Conservation (phyloP, 2,329 filamentous ascomycete species). For the Podosphaera leucotricha region DNA sequence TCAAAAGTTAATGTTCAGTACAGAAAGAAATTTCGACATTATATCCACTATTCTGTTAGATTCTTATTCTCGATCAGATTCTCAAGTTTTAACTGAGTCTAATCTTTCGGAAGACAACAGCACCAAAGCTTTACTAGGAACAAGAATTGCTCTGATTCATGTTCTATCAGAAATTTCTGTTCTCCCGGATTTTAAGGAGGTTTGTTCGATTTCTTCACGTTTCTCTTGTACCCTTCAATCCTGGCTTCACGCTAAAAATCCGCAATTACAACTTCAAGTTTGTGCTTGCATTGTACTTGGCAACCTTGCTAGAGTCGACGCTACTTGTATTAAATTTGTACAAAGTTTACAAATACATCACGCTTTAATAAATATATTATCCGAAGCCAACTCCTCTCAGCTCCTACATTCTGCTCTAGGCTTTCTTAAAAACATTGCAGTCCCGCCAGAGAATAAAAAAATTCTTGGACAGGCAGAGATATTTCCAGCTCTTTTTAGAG, state of each 20-base stretch:
- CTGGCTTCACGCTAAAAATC: slow-evolving; percentile 21
- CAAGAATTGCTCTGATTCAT: slow-evolving; percentile 27
- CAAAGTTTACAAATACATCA: slow-evolving; percentile 20
- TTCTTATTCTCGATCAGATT: slow-evolving; percentile 22
- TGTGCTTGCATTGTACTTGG: slow-evolving; percentile 37
- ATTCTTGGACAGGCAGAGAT: slow-evolving; percentile 23
- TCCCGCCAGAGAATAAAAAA: slow-evolving; percentile 30
- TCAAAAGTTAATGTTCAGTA: slow-evolving; percentile 23
- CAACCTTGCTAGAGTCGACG: slow-evolving; percentile 36
- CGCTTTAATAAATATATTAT: slow-evolving; percentile 23
- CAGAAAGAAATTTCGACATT: slow-evolving; percentile 14
- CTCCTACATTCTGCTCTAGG: slow-evolving; percentile 32
- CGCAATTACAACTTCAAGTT: slow-evolving; percentile 23
- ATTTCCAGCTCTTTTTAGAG: slow-evolving; percentile 26
- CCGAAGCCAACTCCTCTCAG: slow-evolving; percentile 22
- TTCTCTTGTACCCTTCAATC: slow-evolving; percentile 21
- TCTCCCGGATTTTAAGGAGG: slow-evolving; percentile 22
- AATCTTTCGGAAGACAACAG: slow-evolving; percentile 17
- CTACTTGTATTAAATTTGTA: slow-evolving; percentile 26
- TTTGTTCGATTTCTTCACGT: slow-evolving; percentile 21
- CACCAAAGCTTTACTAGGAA: slow-evolving; percentile 24
- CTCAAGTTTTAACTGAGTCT: slow-evolving; percentile 9
- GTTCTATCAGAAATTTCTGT: slow-evolving; percentile 27
- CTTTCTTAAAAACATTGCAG: slow-evolving; percentile 41
- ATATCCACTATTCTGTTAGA: slow-evolving; percentile 26